Conservation (phyloP, 345 rosid species). For the Acer saccharum region DNA sequence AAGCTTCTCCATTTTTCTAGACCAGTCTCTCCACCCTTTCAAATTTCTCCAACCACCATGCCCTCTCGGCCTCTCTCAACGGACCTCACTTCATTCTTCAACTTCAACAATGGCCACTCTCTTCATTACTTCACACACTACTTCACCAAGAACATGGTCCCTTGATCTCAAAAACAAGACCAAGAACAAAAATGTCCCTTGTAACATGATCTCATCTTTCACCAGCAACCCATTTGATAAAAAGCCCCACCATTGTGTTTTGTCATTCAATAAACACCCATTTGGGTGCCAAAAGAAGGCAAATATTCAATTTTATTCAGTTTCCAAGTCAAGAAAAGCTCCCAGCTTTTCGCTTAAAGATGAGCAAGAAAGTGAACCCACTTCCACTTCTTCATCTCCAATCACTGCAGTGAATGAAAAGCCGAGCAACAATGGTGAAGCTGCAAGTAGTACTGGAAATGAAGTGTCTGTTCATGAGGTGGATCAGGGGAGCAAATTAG, state of each 20-base stretch:
- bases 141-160: conserved; percentile 19
- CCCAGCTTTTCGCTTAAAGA: conserved; percentile 42
- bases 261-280: neutral
- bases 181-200: neutral
- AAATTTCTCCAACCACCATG: neutral
- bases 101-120: conserved; percentile 35
- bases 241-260: neutral
- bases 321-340: conserved; percentile 18
- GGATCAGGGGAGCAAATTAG: conserved; percentile 18
- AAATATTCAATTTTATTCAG: conserved; percentile 4
- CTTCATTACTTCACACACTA: conserved; percentile 24
- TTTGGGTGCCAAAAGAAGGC: conserved; percentile 5
- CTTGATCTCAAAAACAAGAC: neutral
- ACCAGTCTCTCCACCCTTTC: conserved; percentile 13
- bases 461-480: conserved; percentile 20
- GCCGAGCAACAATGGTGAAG: conserved; percentile 20
- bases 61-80: conserved; percentile 10
- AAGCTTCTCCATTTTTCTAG: conserved; percentile 55
- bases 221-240: conserved; percentile 11
- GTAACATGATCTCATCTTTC: conserved; percentile 5
- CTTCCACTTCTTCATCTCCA: conserved; percentile 34
- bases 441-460: conserved; percentile 13
- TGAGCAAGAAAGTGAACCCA: conserved; percentile 42
- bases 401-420: conserved; percentile 49
- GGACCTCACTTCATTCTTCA: neutral